phyloP scores from a whole-genome alignment of 768 basidiomycete species.

The Agaricus blazei region DNA sequence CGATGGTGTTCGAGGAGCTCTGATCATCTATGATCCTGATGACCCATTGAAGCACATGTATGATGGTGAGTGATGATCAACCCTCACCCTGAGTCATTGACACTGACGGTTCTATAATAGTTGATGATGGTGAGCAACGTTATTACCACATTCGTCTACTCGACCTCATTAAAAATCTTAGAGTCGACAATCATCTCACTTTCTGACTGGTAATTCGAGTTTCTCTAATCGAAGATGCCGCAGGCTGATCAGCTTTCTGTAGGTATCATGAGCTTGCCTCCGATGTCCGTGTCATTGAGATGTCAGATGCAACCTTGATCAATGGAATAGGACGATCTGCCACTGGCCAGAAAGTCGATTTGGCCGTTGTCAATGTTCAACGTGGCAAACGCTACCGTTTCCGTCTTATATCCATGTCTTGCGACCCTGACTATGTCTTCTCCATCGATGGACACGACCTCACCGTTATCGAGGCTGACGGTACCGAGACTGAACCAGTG shows the following conservation, averaged over 20 bases:
- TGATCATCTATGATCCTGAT: constrained; percentile 17
- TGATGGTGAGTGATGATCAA: constrained; percentile 18
- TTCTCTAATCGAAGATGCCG: not conserved
- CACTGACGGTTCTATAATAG: not conserved
- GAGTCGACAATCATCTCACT: constrained; percentile 41
- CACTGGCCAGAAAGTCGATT: constrained; percentile 31
- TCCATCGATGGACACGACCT: constrained; percentile 38
- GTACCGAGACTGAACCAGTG: constrained; percentile 25
- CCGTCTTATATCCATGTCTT: constrained; percentile 46
- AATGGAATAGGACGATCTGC: constrained; percentile 46
- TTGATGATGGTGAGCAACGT: not conserved
- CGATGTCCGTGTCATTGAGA: constrained; percentile 15
- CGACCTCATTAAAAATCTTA: not conserved
- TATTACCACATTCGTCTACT: not conserved
- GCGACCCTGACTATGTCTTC: constrained; percentile 39
- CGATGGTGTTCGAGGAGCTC: constrained; percentile 19
- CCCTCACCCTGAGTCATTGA: not conserved
- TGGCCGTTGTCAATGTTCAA: constrained; percentile 41
- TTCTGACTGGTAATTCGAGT: constrained; percentile 36
- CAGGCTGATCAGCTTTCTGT: not conserved
- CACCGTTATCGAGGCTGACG: constrained; percentile 39
- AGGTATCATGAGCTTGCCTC: constrained; percentile 32
- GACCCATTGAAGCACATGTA: constrained; percentile 18
- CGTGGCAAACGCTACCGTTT: constrained; percentile 44
- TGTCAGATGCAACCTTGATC: constrained; percentile 39